phyloP scores from a whole-genome alignment of 164 flowering plant genomes.

The Nelumbo lutea region DNA sequence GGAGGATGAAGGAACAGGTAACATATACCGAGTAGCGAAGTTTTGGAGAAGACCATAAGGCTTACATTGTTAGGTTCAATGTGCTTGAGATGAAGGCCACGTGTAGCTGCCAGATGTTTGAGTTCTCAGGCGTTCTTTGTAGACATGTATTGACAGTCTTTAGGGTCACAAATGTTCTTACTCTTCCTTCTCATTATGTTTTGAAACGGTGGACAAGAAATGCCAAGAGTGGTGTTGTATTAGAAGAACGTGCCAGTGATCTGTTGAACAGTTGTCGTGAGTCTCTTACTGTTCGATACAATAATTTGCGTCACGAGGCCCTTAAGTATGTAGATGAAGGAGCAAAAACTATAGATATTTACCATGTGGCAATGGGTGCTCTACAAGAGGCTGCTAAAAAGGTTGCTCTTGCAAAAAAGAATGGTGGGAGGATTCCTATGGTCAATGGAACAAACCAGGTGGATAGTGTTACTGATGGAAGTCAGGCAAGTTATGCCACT shows the following conservation, averaged over 20 bases:
- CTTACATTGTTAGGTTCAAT: conserved; percentile 25
- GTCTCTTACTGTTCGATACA: conserved; percentile 24
- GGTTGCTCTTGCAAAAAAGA: conserved; percentile 18
- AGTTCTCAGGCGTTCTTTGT: conserved; percentile 37
- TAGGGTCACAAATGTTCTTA: conserved; percentile 38
- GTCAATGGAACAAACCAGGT: conserved; percentile 7
- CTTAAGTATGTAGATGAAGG: conserved; percentile 33
- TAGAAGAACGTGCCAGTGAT: conserved; percentile 26
- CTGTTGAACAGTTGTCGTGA: conserved; percentile 19
- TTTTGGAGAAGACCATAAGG: conserved; percentile 33
- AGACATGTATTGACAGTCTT: conserved; percentile 36
- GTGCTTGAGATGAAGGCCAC: conserved; percentile 26
- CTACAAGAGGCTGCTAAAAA: conserved; percentile 24
- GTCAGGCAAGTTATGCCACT: background rate
- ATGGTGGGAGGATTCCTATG: conserved; percentile 10
- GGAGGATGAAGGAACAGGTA: conserved; percentile 20
- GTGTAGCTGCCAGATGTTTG: conserved; percentile 44
- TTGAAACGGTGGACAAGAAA: conserved; percentile 39
- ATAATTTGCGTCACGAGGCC: conserved; percentile 25
- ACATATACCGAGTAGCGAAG: conserved; percentile 32
- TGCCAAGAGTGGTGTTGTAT: conserved; percentile 33
- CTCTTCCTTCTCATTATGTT: conserved; percentile 30
- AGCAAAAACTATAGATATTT: conserved; percentile 14
- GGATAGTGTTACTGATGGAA: background rate
- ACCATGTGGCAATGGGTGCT: conserved; percentile 25